Conservation (phyloP, 805 yeast genomes). For the Barnettozyma pratensis region DNA sequence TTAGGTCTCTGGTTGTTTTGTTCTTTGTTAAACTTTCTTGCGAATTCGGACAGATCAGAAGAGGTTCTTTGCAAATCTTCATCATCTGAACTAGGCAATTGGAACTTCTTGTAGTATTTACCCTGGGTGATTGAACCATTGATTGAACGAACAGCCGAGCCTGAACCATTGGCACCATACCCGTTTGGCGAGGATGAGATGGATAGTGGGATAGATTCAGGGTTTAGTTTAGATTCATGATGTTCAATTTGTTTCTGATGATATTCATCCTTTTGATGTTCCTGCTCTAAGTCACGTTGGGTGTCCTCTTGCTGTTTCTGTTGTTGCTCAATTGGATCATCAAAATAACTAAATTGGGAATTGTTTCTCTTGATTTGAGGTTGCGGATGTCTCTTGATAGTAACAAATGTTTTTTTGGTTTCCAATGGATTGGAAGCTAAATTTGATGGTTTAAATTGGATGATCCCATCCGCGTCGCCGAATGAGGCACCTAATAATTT, state of each 20-base stretch:
- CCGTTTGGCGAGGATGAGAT: constrained; percentile 16
- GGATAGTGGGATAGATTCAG: constrained; percentile 5
- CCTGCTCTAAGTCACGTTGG: constrained; percentile 2
- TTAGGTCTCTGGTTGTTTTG: neutral
- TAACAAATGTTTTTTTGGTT: constrained; percentile 59
- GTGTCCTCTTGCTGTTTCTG: constrained; percentile 6
- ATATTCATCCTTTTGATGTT: neutral
- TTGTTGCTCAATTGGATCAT: constrained; percentile 13
- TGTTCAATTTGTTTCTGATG: too few relatives aligned
- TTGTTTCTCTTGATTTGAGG: constrained; percentile 9
- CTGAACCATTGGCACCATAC: constrained; percentile 16
- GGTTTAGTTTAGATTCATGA: neutral
- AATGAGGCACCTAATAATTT: neutral
- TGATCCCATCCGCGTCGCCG: constrained; percentile 7
- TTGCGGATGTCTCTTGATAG: constrained; percentile 55
- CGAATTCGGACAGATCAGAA: constrained; percentile 16
- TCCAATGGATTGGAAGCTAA: constrained; percentile 67
- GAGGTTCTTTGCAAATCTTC: constrained; percentile 9
- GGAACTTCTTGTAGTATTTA: constrained; percentile 13
- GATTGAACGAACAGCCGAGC: neutral
- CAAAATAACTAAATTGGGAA: constrained; percentile 15
- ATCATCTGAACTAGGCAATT: constrained; percentile 7
- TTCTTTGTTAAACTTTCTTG: constrained; percentile 1
- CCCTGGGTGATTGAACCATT: neutral
- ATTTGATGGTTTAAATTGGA: constrained; percentile 37